Evolutionary conservation across 495 filamentous ascomycete genomes (phyloP).

Genomic region (Staphylotrichum tortipilum): DNA sequence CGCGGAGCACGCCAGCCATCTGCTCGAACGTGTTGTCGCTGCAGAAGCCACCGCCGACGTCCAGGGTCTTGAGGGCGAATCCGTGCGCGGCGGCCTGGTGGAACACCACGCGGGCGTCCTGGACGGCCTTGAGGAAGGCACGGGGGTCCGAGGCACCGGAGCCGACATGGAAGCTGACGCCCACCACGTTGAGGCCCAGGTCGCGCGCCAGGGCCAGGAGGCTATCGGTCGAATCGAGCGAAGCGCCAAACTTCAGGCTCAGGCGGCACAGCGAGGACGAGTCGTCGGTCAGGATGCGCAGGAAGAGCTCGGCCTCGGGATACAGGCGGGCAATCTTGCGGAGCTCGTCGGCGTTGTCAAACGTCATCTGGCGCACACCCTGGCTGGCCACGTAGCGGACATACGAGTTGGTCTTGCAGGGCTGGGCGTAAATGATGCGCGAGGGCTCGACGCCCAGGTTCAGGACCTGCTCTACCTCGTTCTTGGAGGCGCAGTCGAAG

Average conservation of each 20-base stretch:
- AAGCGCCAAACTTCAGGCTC: slow-evolving; percentile 94
- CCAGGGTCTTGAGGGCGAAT: slow-evolving; percentile 73
- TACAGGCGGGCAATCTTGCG: slow-evolving; percentile 92
- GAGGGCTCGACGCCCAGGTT: slow-evolving; percentile 75
- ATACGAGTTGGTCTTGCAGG: slow-evolving; percentile 98
- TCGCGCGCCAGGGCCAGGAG: slow-evolving; percentile 76
- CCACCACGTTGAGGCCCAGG: slow-evolving; percentile 89
- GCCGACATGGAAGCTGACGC: slow-evolving; percentile 96
- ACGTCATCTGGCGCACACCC: slow-evolving; percentile 96
- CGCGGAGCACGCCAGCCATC: slow-evolving; percentile 73
- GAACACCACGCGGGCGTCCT: slow-evolving; percentile 82
- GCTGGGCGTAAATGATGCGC: slow-evolving; percentile 97
- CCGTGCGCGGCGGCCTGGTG: slow-evolving; percentile 74
- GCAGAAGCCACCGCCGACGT: slow-evolving; percentile 91
- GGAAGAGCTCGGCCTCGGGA: slow-evolving; percentile 80
- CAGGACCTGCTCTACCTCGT: slow-evolving; percentile 87
- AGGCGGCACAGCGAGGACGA: slow-evolving; percentile 87
- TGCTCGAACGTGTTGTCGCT: slow-evolving; percentile 73
- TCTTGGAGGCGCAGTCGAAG: slow-evolving; percentile 97
- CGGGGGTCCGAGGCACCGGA: slow-evolving; percentile 86
- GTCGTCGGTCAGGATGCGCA: slow-evolving; percentile 94
- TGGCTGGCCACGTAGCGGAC: slow-evolving; percentile 74
- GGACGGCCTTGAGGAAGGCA: slow-evolving; percentile 81
- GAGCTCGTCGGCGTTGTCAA: slow-evolving; percentile 95
- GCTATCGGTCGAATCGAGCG: slow-evolving; percentile 65